Evolutionary conservation across 495 filamentous ascomycete genomes (phyloP).

Genomic region (Massariosphaeria phaeospora): DNA sequence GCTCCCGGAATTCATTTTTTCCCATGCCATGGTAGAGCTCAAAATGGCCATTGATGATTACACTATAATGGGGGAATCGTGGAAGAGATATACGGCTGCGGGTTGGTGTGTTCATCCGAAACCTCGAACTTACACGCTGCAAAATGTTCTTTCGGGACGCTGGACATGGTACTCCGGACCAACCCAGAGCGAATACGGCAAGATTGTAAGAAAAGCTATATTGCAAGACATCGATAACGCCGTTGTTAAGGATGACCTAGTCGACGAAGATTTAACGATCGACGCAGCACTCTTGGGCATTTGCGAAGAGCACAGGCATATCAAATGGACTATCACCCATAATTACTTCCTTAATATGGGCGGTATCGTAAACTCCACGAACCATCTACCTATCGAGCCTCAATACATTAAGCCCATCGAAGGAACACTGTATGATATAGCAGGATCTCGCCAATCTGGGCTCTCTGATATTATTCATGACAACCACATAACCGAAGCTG

Average conservation of each 20-base stretch:
- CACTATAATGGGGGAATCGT: background rate
- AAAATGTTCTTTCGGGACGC: background rate
- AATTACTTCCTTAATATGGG: conserved; percentile 16
- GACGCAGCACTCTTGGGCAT: background rate
- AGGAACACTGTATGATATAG: background rate
- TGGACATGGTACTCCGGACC: background rate
- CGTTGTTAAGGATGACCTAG: too few relatives aligned
- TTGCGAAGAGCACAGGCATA: background rate
- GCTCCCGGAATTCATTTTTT: conserved; percentile 14
- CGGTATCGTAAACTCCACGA: too few relatives aligned
- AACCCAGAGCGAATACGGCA: background rate
- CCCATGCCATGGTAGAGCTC: conserved; percentile 9
- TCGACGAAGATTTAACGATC: too few relatives aligned
- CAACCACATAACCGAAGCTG: background rate
- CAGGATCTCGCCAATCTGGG: too few relatives aligned
- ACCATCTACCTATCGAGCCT: too few relatives aligned
- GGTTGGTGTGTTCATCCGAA: background rate
- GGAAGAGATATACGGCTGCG: background rate
- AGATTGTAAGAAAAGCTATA: too few relatives aligned
- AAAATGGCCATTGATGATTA: conserved; percentile 9
- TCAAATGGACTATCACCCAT: conserved; percentile 10
- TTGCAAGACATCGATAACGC: too few relatives aligned
- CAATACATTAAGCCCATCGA: background rate
- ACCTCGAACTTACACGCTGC: background rate
- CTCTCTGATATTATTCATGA: background rate